Evolutionary conservation across 139 green algal genomes (phyloP).

Genomic region (Picochlorum sp.): DNA sequence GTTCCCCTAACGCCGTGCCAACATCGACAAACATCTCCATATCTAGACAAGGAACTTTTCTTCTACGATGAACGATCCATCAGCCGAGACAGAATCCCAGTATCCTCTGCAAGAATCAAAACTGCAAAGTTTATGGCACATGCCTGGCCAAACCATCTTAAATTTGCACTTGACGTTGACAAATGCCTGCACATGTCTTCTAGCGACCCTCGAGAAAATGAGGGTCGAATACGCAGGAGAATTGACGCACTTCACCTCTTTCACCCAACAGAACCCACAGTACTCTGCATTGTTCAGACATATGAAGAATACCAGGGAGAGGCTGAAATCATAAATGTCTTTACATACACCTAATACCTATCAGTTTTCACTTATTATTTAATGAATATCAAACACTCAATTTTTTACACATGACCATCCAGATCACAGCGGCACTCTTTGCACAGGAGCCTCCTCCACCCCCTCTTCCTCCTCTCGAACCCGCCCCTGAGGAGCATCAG

Average conservation of each 20-base stretch:
- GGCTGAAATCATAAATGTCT: conserved; percentile 5
- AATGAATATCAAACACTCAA: not conserved
- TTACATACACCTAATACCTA: conserved; percentile 1
- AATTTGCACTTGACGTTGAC: conserved; percentile 20
- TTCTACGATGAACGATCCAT: conserved; percentile 9
- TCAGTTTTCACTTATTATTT: not conserved
- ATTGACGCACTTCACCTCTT: not conserved
- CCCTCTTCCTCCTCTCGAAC: conserved; percentile 9
- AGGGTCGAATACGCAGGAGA: no score
- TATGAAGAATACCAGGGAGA: not conserved
- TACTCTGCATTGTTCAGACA: conserved; percentile 1
- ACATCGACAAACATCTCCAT: conserved; percentile 18
- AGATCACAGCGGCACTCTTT: conserved; percentile 31
- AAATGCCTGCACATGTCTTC: conserved; percentile 2
- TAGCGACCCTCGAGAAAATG: no score
- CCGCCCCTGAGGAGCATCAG: conserved; percentile 40
- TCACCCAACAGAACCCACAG: conserved; percentile 1
- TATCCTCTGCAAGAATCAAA: not conserved
- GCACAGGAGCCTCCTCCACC: conserved; percentile 28
- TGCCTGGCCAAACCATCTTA: conserved; percentile 18
- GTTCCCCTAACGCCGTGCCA: conserved; percentile 11
- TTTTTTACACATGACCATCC: not conserved
- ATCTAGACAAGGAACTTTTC: conserved; percentile 17
- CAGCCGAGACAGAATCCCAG: not conserved
- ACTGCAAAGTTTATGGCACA: conserved; percentile 25